Base-by-base conservation (phyloP, 148 eudicot genomes). In the Fagopyrum homotropicum region DNA sequence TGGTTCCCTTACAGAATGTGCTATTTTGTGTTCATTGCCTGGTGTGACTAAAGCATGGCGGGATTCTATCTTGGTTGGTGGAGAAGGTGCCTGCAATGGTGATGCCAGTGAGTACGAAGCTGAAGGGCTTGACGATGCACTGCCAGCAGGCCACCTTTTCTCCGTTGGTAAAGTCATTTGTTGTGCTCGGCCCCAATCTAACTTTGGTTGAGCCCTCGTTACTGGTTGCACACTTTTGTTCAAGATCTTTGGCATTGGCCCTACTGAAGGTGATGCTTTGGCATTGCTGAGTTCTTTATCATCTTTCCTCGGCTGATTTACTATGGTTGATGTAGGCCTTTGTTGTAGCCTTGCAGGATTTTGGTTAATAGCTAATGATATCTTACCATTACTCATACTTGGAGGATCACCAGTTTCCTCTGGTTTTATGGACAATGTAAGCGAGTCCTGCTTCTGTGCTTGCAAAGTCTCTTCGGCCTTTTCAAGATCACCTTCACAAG, bases 401-500 rank as follows among this genome's bases (percentile, higher is more conserved):
- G 83, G 82, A 48, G 83, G 86, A 82, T 86, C 89, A 47, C 81
- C 86, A 26, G 77, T 86, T 80, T 90, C 98, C 72, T 88, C 97
- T 7, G 86, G 79, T 86, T 85, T 88, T 12, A 77, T 78, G 15
- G 80, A 77, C 66, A 54, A 73, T 35, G 83, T 61, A 26, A 80
- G 84, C 30, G 83, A 83, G 66, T 92, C 98, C 56, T 81, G 90
- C 80, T 92, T 96, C 77, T 88, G 93, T 29, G 74, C 51, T 82
- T 74, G 86, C 73, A 96, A 84, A 12, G 79, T 81, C 59, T 92
- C 98, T 79, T 86, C 93, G 45, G 97, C 89, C 84, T 89, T 90
- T 19, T 85, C 94, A 75, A 92, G 83, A 75, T 92, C 99, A 76
- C 97, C 99, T 83, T 92, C 96, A 85, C 89, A 89, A 14, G 85